A percentile compares a stretch with the other conserved stretches of the same genome.
Conservation (phyloP, 768 basidiomycete genomes). For the Postia placenta region DNA sequence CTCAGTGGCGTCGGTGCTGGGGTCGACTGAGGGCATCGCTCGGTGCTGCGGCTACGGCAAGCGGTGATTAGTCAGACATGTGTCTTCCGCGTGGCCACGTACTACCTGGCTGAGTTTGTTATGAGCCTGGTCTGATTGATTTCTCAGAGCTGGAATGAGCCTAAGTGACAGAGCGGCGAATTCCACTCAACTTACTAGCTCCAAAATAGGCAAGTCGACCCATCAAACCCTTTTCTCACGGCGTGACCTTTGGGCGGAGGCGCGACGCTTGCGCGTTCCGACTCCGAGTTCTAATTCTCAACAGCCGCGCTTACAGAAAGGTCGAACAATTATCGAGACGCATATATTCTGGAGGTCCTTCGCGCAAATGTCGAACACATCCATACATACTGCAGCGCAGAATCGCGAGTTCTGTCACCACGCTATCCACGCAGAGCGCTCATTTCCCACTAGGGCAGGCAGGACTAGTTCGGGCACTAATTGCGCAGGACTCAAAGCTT, state of each 20-base stretch:
- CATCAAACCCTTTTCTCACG: constrained; percentile 1
- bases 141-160: constrained; percentile 1
- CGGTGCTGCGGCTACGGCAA: background rate
- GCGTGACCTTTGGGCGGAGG: background rate
- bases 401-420: constrained; percentile 39
- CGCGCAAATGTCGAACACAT: background rate
- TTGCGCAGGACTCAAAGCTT: constrained; percentile 54
- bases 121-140: constrained; percentile 1
- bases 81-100: background rate
- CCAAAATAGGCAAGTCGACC: background rate
- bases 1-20: constrained; percentile 2
- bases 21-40: constrained; percentile 16
- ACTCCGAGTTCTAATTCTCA: background rate
- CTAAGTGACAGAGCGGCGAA: constrained; percentile 1
- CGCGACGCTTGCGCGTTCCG: background rate
- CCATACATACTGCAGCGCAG: constrained; percentile 58
- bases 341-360: no score
- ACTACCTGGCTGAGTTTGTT: background rate
- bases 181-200: background rate
- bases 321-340: no score
- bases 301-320: background rate
- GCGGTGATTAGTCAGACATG: background rate
- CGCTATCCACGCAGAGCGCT: background rate
- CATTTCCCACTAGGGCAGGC: constrained; percentile 51
- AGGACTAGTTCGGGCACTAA: constrained; percentile 59